phyloP scores from a whole-genome alignment of 202 grass and related monocot species.

The Zoysia matrella region DNA sequence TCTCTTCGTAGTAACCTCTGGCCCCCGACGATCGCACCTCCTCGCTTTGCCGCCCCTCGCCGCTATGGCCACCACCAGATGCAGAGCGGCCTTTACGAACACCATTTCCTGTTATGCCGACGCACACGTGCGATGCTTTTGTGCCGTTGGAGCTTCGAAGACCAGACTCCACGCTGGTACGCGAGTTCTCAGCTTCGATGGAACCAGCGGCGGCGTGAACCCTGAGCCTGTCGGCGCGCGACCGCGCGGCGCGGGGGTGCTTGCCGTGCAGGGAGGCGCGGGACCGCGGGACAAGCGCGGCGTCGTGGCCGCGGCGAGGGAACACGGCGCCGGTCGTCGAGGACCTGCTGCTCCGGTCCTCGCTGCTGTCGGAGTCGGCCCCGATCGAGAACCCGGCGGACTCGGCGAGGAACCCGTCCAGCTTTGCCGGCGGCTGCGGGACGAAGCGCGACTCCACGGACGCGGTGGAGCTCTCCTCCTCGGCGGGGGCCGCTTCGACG shows the following conservation, averaged over 20 bases:
- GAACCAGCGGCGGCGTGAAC: neutral
- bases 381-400: conserved; percentile 57
- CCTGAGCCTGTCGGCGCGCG: conserved; percentile 25
- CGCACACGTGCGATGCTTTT: neutral
- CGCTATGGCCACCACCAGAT: conserved; percentile 23
- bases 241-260: conserved; percentile 33
- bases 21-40: conserved; percentile 34
- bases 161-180: conserved; percentile 17
- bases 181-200: conserved; percentile 1
- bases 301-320: conserved; percentile 4
- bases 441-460: conserved; percentile 57
- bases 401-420: conserved; percentile 37
- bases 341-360: conserved; percentile 58
- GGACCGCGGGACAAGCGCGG: neutral
- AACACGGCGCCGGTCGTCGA: conserved; percentile 52
- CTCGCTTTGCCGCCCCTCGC: conserved; percentile 45
- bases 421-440: conserved; percentile 34
- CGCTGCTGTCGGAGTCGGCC: conserved; percentile 57
- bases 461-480: conserved; percentile 61
- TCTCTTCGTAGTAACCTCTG: conserved; percentile 25
- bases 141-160: conserved; percentile 35
- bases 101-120: conserved; percentile 33
- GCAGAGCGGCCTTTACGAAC: conserved; percentile 29
- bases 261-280: conserved; percentile 27
- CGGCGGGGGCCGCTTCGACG: neutral